Conservation (phyloP, 805 yeast genomes). For the Pichia kluyveri region DNA sequence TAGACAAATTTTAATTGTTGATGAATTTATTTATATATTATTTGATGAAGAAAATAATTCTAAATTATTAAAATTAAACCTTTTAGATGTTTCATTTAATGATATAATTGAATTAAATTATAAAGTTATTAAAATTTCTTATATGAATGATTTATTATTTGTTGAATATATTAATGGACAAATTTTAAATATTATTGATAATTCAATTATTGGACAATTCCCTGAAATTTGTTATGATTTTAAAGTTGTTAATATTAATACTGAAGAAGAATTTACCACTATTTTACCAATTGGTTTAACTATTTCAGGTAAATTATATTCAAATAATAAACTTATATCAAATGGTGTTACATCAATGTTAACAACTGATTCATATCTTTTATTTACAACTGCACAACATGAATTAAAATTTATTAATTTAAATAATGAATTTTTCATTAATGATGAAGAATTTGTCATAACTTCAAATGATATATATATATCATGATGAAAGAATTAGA, state of each 20-base stretch:
- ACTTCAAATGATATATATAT: slow-evolving; percentile 4
- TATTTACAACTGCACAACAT: slow-evolving; percentile 85
- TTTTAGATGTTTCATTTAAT: slow-evolving; percentile 36
- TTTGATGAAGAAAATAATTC: slow-evolving; percentile 42
- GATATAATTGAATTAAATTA: slow-evolving; percentile 36
- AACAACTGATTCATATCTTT: slow-evolving; percentile 59
- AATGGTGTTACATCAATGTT: slow-evolving; percentile 76
- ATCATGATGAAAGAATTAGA: slow-evolving; percentile 75
- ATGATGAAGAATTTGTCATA: slow-evolving; percentile 7
- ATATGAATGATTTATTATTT: slow-evolving; percentile 43
- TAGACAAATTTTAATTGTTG: slow-evolving; percentile 57
- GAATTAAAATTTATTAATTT: slow-evolving; percentile 75
- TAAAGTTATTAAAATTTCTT: slow-evolving; percentile 43
- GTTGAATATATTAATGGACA: slow-evolving; percentile 59
- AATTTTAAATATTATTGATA: slow-evolving; percentile 21
- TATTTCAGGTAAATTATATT: slow-evolving; percentile 63
- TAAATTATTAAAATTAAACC: slow-evolving; percentile 37
- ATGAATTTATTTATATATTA: slow-evolving; percentile 49
- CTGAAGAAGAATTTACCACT: slow-evolving; percentile 12
- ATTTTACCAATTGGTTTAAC: slow-evolving; percentile 59
- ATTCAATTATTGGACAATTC: slow-evolving; percentile 34
- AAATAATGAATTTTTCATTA: slow-evolving; percentile 16
- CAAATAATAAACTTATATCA: slow-evolving; percentile 49
- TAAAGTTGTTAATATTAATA: slow-evolving; percentile 28
- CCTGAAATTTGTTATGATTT: slow-evolving; percentile 64